Base-by-base conservation (phyloP, 768 basidiomycete genomes). In the Boletus sp. region DNA sequence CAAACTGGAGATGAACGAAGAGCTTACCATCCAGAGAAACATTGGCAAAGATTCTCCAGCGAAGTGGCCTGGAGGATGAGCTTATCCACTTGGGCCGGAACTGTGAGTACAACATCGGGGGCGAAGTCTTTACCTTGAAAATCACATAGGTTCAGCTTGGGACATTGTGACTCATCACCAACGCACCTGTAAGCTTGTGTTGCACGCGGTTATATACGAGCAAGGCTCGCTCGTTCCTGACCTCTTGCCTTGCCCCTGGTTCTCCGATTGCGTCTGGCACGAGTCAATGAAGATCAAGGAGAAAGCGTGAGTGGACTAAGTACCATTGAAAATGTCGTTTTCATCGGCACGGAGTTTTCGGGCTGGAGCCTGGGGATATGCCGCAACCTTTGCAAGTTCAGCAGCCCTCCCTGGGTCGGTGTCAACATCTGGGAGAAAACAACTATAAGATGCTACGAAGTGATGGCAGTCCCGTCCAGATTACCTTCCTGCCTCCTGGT, bases 161-260 rank as follows among this genome's bases (percentile, higher is more conserved):
- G 7, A 41, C 12, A 35, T 33, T 28, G 28, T 44, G 5, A 15
- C 15, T 48, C 17, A 15, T 30, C 2, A 40, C 36, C 2, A 35
- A 71, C 78, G 56, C 59, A 90, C 92, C 94, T 52, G 92, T 97
- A 54, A 99, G 80, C 75, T 99, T 99, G 69, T 95, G 82, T 69
- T 95, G 87, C 7, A 99, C 95, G 41, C 97, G 89, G 63, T 93
- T 94, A 71, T 95, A 95, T 32, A 98, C 97, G 47, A 86, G 83
- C 18, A 98, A 72, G 0, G 96, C 97, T 40, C 89, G 82, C 64
- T 92, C 89, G 65, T 98, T 98, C 61, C 94, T 87, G 56, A 92
- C 85, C 73, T 98, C 97, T 71, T 85, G 89, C 60, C 77, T 80
- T 54, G 83, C 85, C 70, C 80, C 80, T 42, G 77, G 76, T 56